Evolutionary conservation across 306 rosid species (phyloP).

Genomic region (Senna tora): DNA sequence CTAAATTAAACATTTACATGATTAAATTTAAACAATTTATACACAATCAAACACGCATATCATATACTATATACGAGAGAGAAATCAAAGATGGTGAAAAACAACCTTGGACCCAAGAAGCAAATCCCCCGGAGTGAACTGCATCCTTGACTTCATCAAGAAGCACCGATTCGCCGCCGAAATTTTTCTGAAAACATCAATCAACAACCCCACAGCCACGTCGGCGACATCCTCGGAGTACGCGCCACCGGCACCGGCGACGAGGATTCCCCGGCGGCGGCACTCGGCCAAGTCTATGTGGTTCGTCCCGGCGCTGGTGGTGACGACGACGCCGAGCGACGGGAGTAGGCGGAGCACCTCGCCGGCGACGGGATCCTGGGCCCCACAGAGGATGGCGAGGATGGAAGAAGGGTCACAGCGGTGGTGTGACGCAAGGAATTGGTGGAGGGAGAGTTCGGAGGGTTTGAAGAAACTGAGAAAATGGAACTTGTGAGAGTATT

Average conservation of each 20-base stretch:
- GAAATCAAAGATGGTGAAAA: no score
- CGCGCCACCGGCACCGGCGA: constrained; percentile 43
- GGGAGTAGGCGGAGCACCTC: constrained; percentile 39
- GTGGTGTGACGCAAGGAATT: constrained; percentile 10
- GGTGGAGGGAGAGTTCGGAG: constrained; percentile 13
- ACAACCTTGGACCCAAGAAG: constrained; percentile 55
- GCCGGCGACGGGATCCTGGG: not conserved
- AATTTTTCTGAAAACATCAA: constrained; percentile 52
- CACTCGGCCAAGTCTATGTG: constrained; percentile 53
- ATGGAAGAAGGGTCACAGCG: constrained; percentile 21
- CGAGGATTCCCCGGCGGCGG: constrained; percentile 28
- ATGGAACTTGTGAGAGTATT: constrained; percentile 20
- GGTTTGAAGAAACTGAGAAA: constrained; percentile 25
- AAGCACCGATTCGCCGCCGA: constrained; percentile 40
- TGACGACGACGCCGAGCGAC: constrained; percentile 41
- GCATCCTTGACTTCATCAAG: constrained; percentile 36
- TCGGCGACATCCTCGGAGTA: constrained; percentile 61
- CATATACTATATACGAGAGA: no score
- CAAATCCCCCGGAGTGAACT: constrained; percentile 27
- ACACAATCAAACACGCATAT: no score
- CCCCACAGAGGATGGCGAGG: constrained; percentile 20
- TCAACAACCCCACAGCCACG: constrained; percentile 52
- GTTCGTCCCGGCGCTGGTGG: constrained; percentile 42
- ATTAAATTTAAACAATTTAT: no score
- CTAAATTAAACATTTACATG: no score